phyloP scores from a whole-genome alignment of 257 asterid species.

The Striga asiatica region DNA sequence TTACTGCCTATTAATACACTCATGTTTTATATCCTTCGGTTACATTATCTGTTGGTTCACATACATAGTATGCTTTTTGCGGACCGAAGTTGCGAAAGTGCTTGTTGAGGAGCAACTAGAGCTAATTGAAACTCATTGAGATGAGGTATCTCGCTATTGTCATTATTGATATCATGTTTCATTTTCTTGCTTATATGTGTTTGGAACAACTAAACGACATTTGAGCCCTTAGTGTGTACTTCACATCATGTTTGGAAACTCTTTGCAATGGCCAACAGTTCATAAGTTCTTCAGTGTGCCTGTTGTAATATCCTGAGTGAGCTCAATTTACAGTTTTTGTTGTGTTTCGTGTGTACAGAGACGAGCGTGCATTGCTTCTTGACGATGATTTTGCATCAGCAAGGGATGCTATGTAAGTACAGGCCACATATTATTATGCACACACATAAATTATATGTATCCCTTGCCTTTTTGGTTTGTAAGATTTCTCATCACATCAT shows the following conservation, averaged over 20 bases:
- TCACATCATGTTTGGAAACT: no score
- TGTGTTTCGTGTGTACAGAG: constrained; percentile 64
- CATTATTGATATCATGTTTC: background rate
- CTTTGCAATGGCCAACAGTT: background rate
- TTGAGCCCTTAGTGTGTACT: no score
- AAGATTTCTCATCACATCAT: no score
- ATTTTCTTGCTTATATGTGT: no score
- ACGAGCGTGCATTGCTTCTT: constrained; percentile 70
- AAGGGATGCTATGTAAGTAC: constrained; percentile 84
- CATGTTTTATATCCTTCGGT: no score
- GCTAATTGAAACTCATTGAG: constrained; percentile 93
- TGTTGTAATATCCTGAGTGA: constrained; percentile 5
- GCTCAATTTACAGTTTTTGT: no score
- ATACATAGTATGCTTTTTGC: constrained; percentile 13
- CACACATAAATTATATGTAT: no score
- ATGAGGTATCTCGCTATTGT: constrained; percentile 45
- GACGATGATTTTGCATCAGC: constrained; percentile 94
- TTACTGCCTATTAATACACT: no score
- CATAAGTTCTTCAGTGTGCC: background rate
- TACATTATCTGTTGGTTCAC: constrained; percentile 6
- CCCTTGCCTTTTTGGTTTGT: no score
- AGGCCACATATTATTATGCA: no score
- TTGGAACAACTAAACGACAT: no score
- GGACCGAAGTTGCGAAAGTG: constrained; percentile 93
- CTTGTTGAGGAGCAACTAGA: constrained; percentile 94